Conservation (phyloP, 495 filamentous ascomycete species). For the Aspergillus egyptiacus region DNA sequence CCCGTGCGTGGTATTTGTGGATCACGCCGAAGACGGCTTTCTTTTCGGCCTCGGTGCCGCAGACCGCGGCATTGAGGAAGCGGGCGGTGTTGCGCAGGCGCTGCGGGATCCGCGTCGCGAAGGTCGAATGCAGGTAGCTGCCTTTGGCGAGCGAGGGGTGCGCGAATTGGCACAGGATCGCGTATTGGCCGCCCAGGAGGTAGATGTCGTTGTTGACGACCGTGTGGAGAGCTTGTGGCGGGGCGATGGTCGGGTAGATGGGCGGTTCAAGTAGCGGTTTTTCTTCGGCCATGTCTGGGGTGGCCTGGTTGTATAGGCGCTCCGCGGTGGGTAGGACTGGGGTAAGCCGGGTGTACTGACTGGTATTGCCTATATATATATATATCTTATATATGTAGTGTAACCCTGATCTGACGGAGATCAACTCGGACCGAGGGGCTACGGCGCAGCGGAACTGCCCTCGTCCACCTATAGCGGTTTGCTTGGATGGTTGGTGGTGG, state of each 20-base stretch:
- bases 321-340: no score
- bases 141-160: constrained; percentile 18
- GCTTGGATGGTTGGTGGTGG: no score
- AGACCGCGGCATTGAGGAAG: constrained; percentile 17
- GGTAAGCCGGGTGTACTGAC: no score
- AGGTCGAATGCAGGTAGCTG: constrained; percentile 14
- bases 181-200: constrained; percentile 15
- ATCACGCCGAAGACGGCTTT: constrained; percentile 16
- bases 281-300: no score
- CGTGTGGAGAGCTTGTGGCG: neutral
- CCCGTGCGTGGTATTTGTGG: constrained; percentile 14
- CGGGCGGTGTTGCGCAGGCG: constrained; percentile 16
- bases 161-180: constrained; percentile 20
- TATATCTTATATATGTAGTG: no score
- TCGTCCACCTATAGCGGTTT: no score
- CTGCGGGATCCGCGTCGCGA: constrained; percentile 15
- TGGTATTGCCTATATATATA: no score
- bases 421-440: no score
- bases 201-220: constrained; percentile 15
- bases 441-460: no score
- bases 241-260: neutral
- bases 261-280: no score
- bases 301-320: no score
- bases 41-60: constrained; percentile 15
- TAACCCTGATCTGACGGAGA: no score